phyloP scores from a whole-genome alignment of 1,284 basidiomycete species.

The Puccinia coronata region DNA sequence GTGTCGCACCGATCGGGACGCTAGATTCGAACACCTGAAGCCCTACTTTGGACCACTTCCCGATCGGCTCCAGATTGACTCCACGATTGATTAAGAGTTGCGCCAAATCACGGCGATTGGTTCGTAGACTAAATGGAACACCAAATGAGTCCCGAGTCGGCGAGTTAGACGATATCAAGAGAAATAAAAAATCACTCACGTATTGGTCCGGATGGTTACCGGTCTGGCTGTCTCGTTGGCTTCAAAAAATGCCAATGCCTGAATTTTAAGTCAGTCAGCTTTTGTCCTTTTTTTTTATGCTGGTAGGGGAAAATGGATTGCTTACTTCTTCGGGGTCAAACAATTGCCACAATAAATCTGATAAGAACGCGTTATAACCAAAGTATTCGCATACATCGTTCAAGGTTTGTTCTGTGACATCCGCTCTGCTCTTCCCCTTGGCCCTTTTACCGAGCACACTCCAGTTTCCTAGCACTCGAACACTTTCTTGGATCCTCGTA shows the following conservation, averaged over 20 bases:
- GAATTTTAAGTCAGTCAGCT: neutral
- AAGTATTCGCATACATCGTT: constrained; percentile 91
- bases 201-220: constrained; percentile 97
- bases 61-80: constrained; percentile 94
- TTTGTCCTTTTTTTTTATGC: neutral
- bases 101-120: constrained; percentile 87
- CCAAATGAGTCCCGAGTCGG: neutral
- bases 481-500: constrained; percentile 78
- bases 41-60: constrained; percentile 98
- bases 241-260: constrained; percentile 98
- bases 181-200: constrained; percentile 59
- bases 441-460: constrained; percentile 29
- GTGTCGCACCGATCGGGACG: constrained; percentile 90
- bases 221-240: constrained; percentile 94
- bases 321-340: constrained; percentile 87
- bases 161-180: neutral
- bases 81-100: constrained; percentile 93
- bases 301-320: constrained; percentile 41
- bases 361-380: constrained; percentile 94
- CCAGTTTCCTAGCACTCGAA: constrained; percentile 74
- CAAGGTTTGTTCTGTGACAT: constrained; percentile 85
- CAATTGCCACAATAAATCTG: constrained; percentile 89
- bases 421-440: constrained; percentile 61
- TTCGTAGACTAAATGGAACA: constrained; percentile 66
- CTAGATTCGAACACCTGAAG: constrained; percentile 95